A percentile compares a stretch with the other conserved stretches of the same genome.
phyloP scores from a whole-genome alignment of 768 basidiomycete genomes.

The Mycena albidolilacea region DNA sequence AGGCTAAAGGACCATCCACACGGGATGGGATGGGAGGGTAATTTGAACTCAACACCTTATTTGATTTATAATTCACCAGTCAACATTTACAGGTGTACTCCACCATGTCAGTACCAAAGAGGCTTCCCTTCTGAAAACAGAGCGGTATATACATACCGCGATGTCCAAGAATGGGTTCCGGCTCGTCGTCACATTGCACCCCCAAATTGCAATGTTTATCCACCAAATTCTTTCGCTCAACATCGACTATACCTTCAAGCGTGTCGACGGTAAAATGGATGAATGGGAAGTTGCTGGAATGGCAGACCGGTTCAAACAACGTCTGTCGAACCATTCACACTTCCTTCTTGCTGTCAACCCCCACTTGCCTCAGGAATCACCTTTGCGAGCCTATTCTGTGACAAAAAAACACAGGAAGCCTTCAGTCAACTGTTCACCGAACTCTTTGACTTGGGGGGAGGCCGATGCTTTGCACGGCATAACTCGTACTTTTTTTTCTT shows the following conservation, averaged over 20 bases:
- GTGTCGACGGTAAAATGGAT: neutral
- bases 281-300: slow-evolving; percentile 7
- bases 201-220: slow-evolving; percentile 14
- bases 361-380: no score
- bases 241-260: slow-evolving; percentile 4
- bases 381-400: no score
- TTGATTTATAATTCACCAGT: no score
- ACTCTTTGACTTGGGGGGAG: no score
- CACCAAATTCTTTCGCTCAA: slow-evolving; percentile 16
- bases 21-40: no score
- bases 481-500: no score
- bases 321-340: neutral
- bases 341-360: no score
- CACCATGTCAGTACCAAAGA: no score
- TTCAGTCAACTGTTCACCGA: slow-evolving; percentile 35
- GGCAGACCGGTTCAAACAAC: neutral
- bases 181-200: slow-evolving; percentile 3
- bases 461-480: no score
- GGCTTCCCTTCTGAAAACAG: neutral
- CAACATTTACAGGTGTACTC: no score
- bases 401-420: slow-evolving; percentile 8
- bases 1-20: no score
- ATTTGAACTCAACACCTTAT: no score
- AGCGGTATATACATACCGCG: neutral
- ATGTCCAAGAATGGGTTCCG: neutral